These are phyloP conservation scores for Aaosphaeria pasadenensis DNA, from an alignment of 2,329 filamentous ascomycete genomes.

Conservation along the genomic window DNA sequence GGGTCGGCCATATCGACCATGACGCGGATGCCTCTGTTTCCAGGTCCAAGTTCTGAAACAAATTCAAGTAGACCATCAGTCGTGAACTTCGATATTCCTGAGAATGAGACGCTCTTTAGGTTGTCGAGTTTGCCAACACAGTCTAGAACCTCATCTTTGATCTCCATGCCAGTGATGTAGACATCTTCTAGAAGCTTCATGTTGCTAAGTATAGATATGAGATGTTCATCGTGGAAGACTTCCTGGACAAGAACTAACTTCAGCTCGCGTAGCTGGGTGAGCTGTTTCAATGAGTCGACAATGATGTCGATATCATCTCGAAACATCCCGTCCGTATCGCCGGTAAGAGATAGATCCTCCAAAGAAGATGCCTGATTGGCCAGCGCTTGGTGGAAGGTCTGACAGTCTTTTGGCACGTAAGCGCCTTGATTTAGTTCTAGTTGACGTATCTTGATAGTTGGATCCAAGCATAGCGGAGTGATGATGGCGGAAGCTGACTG, in stretches of 20 bases:
- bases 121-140: constrained; percentile 46
- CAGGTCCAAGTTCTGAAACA: constrained; percentile 38
- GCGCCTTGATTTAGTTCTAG: constrained; percentile 45
- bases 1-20: constrained; percentile 46
- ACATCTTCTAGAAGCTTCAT: constrained; percentile 55
- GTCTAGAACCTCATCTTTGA: constrained; percentile 49
- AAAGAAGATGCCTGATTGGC: constrained; percentile 52
- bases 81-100: constrained; percentile 56
- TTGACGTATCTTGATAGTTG: constrained; percentile 46
- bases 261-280: constrained; percentile 53
- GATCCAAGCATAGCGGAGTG: constrained; percentile 47
- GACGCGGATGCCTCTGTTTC: constrained; percentile 43
- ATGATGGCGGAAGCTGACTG: constrained; percentile 53
- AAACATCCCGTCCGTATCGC: constrained; percentile 47
- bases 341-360: constrained; percentile 44
- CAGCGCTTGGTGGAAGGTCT: constrained; percentile 53
- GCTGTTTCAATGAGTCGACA: constrained; percentile 49
- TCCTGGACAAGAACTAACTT: constrained; percentile 53
- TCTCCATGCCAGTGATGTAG: constrained; percentile 54
- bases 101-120: constrained; percentile 54
- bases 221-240: constrained; percentile 49
- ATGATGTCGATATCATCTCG: constrained; percentile 50
- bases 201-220: constrained; percentile 46
- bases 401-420: constrained; percentile 49
- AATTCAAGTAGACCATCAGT: constrained; percentile 48